Conservation (phyloP, 306 rosid species). For the Potentilla sterilis region DNA sequence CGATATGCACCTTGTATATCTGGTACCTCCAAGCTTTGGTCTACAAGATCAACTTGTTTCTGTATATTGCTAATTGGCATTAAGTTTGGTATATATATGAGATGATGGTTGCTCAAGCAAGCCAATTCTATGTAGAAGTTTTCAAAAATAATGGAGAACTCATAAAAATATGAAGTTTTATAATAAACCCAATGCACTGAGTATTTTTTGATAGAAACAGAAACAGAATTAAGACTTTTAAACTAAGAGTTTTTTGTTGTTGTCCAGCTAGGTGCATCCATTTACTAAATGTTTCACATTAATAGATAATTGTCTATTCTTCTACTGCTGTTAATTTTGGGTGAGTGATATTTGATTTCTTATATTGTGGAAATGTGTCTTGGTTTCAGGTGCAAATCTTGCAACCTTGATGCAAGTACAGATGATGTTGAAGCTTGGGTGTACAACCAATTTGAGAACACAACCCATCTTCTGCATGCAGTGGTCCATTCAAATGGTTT, state of each 20-base stretch:
- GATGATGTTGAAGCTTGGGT: conserved; percentile 96
- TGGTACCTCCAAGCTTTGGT: not conserved
- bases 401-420: conserved; percentile 81
- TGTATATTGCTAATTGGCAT: not conserved
- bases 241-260: not conserved
- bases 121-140: not conserved
- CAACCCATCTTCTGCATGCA: conserved; percentile 85
- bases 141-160: not conserved
- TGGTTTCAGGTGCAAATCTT: conserved; percentile 83
- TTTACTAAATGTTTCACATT: conserved; percentile 1
- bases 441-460: conserved; percentile 82
- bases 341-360: conserved; percentile 9
- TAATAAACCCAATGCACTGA: not conserved
- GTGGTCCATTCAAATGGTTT: conserved; percentile 93
- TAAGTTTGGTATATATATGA: not conserved
- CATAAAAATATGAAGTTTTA: not conserved
- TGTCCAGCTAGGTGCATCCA: not conserved
- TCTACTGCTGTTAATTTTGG: not conserved
- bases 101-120: not conserved
- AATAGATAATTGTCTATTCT: not conserved
- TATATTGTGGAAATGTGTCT: conserved; percentile 3
- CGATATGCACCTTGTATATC: not conserved
- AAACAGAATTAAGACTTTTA: not conserved
- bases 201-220: not conserved
- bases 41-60: not conserved